Base-by-base conservation (phyloP, 1,284 basidiomycete genomes). In the Papiliotrema laurentii region DNA sequence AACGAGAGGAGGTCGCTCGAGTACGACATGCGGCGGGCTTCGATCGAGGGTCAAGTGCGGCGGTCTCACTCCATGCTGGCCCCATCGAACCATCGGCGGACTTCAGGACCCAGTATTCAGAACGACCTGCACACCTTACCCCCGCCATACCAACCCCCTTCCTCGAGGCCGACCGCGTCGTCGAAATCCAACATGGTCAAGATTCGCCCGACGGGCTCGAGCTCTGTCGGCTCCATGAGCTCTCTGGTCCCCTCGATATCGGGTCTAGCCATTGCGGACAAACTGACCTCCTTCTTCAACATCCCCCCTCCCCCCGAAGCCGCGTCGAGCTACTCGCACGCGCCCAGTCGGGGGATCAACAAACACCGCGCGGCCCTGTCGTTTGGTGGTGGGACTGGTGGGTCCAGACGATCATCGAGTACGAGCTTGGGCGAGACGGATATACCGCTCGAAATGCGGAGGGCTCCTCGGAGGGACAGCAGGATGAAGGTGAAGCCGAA, bases 71-170 rank as follows among this genome's bases (percentile, higher is more conserved):
- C 21, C 25, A 22, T 36, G 36, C n/a, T n/a, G n/a, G n/a, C n/a
- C n/a, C n/a, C n/a, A n/a, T n/a, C n/a, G n/a, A n/a, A n/a, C n/a
- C n/a, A n/a, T n/a, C n/a, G n/a, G n/a, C 21, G 7, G 22, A 18
- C 25, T 42, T 22, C 19, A 27, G 59, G 58, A 6, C 51, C 55
- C 2, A 46, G 53, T 1, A 60, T 63, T 33, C 45, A 54, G 7
- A 59, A 63, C 22, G 57, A 64, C 43, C 50, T 65, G 2, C 46
- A 44, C 2, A 61, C 63, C 16, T 50, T 66, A 18, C 65, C 65
- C 24, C 49, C 57, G 26, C 47, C 50, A 21, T 38, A 58, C 14
- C 34, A 47, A 36, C 35, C 52, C 19, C n/a, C n/a, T n/a, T n/a
- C n/a, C n/a, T n/a, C 19, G 18, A 43, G 44, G 36, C 45, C 27